Evolutionary conservation across 495 filamentous ascomycete genomes (phyloP).

Genomic region (Choiromyces venosus): DNA sequence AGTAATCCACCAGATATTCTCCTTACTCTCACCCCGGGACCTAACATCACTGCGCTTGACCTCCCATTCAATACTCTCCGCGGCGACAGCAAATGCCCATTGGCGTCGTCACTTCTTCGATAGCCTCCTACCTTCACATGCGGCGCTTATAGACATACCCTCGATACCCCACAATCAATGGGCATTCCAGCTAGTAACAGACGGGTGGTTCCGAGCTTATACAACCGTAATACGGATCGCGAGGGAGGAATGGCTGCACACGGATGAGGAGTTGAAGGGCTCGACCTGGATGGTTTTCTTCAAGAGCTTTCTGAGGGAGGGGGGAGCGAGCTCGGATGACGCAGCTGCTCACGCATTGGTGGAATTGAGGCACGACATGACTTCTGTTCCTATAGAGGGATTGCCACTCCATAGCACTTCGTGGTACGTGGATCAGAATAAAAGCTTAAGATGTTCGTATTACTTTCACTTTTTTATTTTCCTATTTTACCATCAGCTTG

Average conservation of each 20-base stretch:
- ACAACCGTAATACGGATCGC: slow-evolving; percentile 16
- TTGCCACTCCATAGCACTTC: slow-evolving; percentile 24
- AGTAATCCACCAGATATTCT: slow-evolving; percentile 41
- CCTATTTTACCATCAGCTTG: not conserved
- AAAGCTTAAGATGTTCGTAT: slow-evolving; percentile 29
- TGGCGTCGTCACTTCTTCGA: slow-evolving; percentile 30
- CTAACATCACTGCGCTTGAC: slow-evolving; percentile 30
- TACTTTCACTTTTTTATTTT: not conserved
- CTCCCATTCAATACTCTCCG: slow-evolving; percentile 7
- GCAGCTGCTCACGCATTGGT: slow-evolving; percentile 25
- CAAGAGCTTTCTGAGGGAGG: slow-evolving; percentile 28
- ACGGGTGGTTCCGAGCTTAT: slow-evolving; percentile 41
- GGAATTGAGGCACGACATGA: slow-evolving; percentile 17
- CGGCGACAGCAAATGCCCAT: slow-evolving; percentile 35
- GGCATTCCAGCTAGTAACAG: slow-evolving; percentile 33
- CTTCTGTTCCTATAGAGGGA: slow-evolving; percentile 21
- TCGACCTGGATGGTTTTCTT: slow-evolving; percentile 36
- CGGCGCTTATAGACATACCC: slow-evolving; percentile 25
- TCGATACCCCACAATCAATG: slow-evolving; percentile 16
- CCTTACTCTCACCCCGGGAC: slow-evolving; percentile 21
- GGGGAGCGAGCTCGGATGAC: slow-evolving; percentile 3
- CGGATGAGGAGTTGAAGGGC: slow-evolving; percentile 28
- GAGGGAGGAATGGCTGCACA: slow-evolving; percentile 18
- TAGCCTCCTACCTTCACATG: slow-evolving; percentile 12
- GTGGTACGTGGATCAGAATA: slow-evolving; percentile 29